phyloP scores from a whole-genome alignment of 352 stramenopile genomes.

The Phytophthora citrophthora region DNA sequence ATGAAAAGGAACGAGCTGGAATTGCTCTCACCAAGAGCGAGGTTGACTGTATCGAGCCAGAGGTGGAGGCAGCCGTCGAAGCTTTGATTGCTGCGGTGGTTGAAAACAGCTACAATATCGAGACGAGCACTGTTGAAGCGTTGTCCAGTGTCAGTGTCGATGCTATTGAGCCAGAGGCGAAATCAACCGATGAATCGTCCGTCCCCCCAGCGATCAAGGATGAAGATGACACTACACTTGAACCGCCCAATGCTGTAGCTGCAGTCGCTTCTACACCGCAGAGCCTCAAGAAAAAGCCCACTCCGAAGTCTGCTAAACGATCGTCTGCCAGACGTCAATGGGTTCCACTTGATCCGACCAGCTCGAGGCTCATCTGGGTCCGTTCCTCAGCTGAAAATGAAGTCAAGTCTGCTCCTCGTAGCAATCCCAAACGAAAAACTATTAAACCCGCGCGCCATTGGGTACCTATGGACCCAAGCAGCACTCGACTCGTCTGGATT shows the following conservation, averaged over 20 bases:
- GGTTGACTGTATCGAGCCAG: neutral
- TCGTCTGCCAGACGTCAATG: slow-evolving; percentile 8
- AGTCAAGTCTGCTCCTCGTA: slow-evolving; percentile 12
- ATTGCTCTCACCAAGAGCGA: neutral
- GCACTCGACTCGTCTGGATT: slow-evolving; percentile 24
- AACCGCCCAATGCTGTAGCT: neutral
- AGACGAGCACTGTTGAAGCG: neutral
- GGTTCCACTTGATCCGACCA: slow-evolving; percentile 27
- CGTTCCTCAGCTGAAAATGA: neutral
- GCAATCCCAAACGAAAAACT: slow-evolving; percentile 7
- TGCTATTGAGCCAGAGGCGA: neutral
- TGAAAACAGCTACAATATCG: neutral
- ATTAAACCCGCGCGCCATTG: slow-evolving; percentile 14
- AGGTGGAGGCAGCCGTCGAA: neutral
- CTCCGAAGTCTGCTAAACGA: slow-evolving; percentile 2
- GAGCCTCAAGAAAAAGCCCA: slow-evolving; percentile 1
- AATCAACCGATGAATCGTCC: slow-evolving; percentile 1
- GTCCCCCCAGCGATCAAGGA: neutral
- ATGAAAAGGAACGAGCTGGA: too few relatives aligned
- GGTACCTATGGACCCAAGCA: slow-evolving; percentile 26
- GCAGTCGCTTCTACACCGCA: neutral
- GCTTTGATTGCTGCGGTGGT: neutral
- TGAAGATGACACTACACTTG: neutral
- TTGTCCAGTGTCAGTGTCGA: neutral
- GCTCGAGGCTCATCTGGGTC: slow-evolving; percentile 31